Conservation (phyloP, 2,329 filamentous ascomycete species). For the Aspergillus cejpii region DNA sequence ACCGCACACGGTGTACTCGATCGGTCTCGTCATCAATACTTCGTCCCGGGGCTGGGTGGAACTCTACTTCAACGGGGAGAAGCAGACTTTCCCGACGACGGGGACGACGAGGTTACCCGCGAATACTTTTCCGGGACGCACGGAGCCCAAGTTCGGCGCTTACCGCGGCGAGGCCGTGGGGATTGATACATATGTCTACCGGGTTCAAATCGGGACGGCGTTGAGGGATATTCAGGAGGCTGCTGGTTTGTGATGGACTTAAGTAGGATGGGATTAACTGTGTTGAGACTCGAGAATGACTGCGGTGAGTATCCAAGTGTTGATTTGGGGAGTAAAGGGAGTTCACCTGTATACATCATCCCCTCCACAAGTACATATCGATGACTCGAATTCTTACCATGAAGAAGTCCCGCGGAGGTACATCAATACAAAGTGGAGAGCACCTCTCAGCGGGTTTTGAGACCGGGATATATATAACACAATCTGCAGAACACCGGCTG, state of each 20-base stretch:
- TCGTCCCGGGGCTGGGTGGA: constrained; percentile 9
- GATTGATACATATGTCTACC: constrained; percentile 14
- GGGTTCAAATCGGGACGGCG: constrained; percentile 13
- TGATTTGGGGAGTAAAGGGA: no score
- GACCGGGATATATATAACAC: neutral
- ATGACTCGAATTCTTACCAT: no score
- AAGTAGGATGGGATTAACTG: no score
- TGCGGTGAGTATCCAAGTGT: no score
- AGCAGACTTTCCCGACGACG: constrained; percentile 4
- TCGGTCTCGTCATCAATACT: constrained; percentile 11
- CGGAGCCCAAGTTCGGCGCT: constrained; percentile 16
- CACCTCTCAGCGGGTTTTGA: no score
- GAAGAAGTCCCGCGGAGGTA: no score
- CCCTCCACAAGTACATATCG: no score
- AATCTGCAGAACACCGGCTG: neutral
- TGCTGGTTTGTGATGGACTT: constrained; percentile 4
- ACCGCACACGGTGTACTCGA: constrained; percentile 4
- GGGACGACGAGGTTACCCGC: constrained; percentile 4
- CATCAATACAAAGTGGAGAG: no score
- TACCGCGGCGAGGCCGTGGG: constrained; percentile 13
- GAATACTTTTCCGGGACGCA: constrained; percentile 9
- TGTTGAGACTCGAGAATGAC: no score
- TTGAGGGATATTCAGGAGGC: constrained; percentile 11
- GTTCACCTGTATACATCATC: no score
- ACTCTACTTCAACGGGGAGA: constrained; percentile 11